A percentile compares a stretch with the other conserved stretches of the same genome.
Conservation (phyloP, 2,329 filamentous ascomycete genomes). For the Cladophialophora immunda region DNA sequence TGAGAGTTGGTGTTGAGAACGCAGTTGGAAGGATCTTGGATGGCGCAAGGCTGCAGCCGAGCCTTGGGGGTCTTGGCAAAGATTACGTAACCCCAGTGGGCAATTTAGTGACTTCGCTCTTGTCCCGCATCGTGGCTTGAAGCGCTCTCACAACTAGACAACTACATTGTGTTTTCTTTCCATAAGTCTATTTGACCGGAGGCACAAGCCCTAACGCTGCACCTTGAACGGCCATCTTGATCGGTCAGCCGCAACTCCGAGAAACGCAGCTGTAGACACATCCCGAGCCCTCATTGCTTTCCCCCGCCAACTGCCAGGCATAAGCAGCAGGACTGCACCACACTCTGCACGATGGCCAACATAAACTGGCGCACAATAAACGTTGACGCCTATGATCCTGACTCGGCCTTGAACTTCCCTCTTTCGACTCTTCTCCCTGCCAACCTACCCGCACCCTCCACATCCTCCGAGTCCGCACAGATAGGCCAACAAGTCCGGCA, state of each 20-base stretch:
- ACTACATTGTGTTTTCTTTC: not conserved
- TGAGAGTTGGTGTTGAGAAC: not conserved
- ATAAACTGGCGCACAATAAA: slow-evolving; percentile 87
- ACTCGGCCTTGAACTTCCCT: slow-evolving; percentile 92
- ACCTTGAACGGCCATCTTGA: no score
- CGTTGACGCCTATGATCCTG: slow-evolving; percentile 88
- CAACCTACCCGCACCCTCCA: slow-evolving; percentile 71
- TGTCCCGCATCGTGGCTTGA: slow-evolving; percentile 13
- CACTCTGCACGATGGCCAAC: slow-evolving; percentile 49
- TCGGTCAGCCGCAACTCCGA: not conserved
- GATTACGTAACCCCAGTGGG: slow-evolving; percentile 15
- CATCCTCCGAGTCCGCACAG: slow-evolving; percentile 79
- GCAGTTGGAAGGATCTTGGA: not conserved
- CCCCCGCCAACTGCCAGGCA: slow-evolving; percentile 13
- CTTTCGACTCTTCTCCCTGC: slow-evolving; percentile 81
- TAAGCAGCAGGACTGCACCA: slow-evolving; percentile 5
- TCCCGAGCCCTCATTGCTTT: not conserved
- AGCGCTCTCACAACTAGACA: not conserved
- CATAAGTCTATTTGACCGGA: not conserved
- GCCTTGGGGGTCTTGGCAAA: slow-evolving; percentile 6
- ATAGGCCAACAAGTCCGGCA: slow-evolving; percentile 85
- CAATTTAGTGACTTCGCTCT: not conserved
- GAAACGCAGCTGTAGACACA: not conserved
- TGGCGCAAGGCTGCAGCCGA: slow-evolving; percentile 12
- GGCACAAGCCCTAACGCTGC: not conserved